Base-by-base conservation (phyloP, 1,284 basidiomycete genomes). In the Ceratobasidium sp. region DNA sequence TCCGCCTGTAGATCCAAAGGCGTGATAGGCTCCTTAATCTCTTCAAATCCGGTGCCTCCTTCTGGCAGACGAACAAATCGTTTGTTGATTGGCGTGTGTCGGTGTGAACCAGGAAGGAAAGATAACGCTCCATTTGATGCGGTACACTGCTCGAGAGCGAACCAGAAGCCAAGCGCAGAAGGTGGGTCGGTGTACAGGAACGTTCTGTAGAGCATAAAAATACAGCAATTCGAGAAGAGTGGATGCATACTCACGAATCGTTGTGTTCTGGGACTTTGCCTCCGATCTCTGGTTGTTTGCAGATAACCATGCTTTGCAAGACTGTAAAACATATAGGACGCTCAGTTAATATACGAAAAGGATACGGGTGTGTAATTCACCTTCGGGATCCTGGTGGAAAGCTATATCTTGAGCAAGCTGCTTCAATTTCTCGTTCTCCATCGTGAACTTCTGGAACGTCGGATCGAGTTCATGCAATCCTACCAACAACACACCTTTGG, bases 251-350 rank as follows among this genome's bases (percentile, higher is more conserved):
- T 78, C 81, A 94, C 92, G 92, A 94, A 78, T 94, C 92, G 74
- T 89, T 92, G 77, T 94, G 92, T 78, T 92, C 91, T 2, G 87
- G 88, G 7, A 94, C 92, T 85, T 92, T 89, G 1, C 94, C 95
- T 1, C 96, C 96, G 35, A 97, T 95, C 70, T 89, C 85, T 1
- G 92, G 89, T 79, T 96, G 94, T 80, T 97, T 96, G 78, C 90
- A 93, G 72, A 97, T 96, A 26, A 98, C 86, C 97, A 98, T 98
- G 18, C 91, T 94, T 81, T 99, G 97, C 66, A 98, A 83, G 4
- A 95, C 95, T 89, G 78, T 28, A 9, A 76, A 75, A 50, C 75
- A 9, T 16, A 44, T 26, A 23, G 32, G 7, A 16, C 30, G 64
- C 32, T 3, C 18, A 41, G n/a, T 11, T 44, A 76, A 82, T 73